Conservation (phyloP, 768 basidiomycete species). For the Neoboletus brunneissimus region DNA sequence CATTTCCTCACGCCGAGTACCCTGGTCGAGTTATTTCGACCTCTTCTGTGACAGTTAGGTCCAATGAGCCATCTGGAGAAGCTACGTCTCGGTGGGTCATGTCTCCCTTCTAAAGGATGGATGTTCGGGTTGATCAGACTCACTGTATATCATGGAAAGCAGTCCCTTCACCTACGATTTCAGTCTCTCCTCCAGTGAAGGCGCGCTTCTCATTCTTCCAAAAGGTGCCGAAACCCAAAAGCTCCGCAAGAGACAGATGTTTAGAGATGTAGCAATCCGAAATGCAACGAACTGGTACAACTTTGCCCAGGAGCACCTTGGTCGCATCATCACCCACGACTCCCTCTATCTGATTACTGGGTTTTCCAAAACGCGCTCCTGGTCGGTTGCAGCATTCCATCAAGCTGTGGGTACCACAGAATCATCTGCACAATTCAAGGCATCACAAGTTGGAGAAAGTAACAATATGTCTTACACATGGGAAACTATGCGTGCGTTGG, state of each 20-base stretch:
- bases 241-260: constrained; percentile 18
- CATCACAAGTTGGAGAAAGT: not conserved
- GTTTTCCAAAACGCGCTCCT: constrained; percentile 9
- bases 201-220: constrained; percentile 32
- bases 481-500: constrained; percentile 11
- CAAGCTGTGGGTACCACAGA: not conserved
- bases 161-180: constrained; percentile 6
- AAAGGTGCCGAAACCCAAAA: constrained; percentile 24
- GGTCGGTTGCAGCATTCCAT: constrained; percentile 27
- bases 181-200: constrained; percentile 19
- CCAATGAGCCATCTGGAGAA: not conserved
- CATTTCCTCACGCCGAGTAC: constrained; percentile 9
- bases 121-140: not conserved
- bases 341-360: constrained; percentile 30
- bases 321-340: constrained; percentile 16
- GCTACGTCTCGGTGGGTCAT: not conserved
- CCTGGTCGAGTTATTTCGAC: constrained; percentile 14
- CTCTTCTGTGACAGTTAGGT: constrained; percentile 10
- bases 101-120: not conserved
- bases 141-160: not conserved
- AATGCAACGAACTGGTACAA: constrained; percentile 29
- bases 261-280: constrained; percentile 19
- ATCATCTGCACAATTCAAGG: constrained; percentile 19
- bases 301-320: constrained; percentile 18
- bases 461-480: constrained; percentile 14